Base-by-base conservation (phyloP, 176 grass and related monocot species). In the barley (Hordeum vulgare) region DNA sequence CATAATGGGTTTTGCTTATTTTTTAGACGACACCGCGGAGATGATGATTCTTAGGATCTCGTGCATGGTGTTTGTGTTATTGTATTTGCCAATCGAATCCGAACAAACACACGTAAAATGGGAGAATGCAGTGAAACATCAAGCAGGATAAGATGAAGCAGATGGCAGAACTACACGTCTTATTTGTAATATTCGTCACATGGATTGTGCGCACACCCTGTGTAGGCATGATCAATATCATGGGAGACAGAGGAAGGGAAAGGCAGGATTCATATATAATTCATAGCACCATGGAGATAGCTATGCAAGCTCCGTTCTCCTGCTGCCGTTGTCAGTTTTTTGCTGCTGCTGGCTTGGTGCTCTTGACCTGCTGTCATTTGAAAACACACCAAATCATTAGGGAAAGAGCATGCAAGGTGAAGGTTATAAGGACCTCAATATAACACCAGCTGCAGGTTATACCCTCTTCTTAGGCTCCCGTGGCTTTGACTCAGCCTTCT, bases 391-490 rank as follows among this genome's bases (percentile, higher is more conserved):
- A 42, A 45, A 56, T 24, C 37, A 28, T 75, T 74, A 79, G 3
- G 17, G 65, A 18, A 73, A 39, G 21, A 59, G 5, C 64, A 42
- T 83, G 41, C 56, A 65, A 65, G 76, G 27, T 76, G 28, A 85
- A 40, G 24, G 8, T 3, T 35, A 21, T 26, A 86, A 62, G 56
- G 45, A 39, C 64, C n/a, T 54, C 40, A 18, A 14, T 11, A 74
- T 36, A 14, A 39, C 54, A 40, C 33, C 24, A 60, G 20, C 60
- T 40, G 60, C 62, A 54, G 15, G 57, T 34, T 45, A 26, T 91
- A 93, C 92, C 95, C 89, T 94, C 88, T 94, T 97, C 76, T 93
- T 97, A 21, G 88, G 71, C 54, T 93, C 95, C 25, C 85, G 63
- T 40, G 95, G 90, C 75, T 94, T 97, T 51, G 89, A 82, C 80